Percentiles rank a stretch among this genome's conserved stretches.
Evolutionary conservation across 805 yeast genomes (phyloP).

Genomic region (Ogataea siamensis): DNA sequence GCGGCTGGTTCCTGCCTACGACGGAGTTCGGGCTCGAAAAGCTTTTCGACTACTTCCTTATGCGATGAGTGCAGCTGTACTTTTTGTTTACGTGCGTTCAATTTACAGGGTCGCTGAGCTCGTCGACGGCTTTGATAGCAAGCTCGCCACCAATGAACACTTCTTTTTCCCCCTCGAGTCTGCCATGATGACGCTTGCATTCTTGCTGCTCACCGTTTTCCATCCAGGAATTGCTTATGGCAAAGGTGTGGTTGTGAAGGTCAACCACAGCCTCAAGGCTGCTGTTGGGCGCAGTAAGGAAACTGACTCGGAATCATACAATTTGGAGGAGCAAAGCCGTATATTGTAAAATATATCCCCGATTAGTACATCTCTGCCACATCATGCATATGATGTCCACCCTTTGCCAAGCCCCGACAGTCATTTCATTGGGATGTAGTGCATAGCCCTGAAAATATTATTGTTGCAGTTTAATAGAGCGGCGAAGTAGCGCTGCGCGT

Average conservation of each 20-base stretch:
- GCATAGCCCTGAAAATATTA: too few species aligned
- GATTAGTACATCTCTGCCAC: not conserved
- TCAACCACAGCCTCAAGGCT: constrained; percentile 2
- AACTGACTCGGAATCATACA: not conserved
- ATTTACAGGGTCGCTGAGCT: constrained; percentile 73
- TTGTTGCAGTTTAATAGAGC: not conserved
- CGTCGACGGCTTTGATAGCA: constrained; percentile 69
- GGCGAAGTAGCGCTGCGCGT: not conserved
- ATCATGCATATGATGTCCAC: not conserved
- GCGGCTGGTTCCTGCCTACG: constrained; percentile 38
- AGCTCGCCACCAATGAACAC: constrained; percentile 56
- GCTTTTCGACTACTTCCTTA: constrained; percentile 44
- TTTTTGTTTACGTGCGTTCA: constrained; percentile 63
- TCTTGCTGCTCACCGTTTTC: constrained; percentile 56
- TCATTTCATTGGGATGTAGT: too few species aligned
- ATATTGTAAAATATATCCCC: not conserved
- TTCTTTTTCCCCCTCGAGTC: constrained; percentile 62
- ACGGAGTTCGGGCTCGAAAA: constrained; percentile 34
- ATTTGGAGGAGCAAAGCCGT: not conserved
- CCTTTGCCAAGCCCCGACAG: not conserved
- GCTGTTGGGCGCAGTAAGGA: not conserved
- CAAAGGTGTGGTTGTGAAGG: not conserved
- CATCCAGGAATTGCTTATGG: not conserved
- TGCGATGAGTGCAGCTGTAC: constrained; percentile 45
- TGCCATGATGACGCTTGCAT: constrained; percentile 57